Conservation (phyloP, 2,329 filamentous ascomycete genomes). For the Fusarium lateritium region DNA sequence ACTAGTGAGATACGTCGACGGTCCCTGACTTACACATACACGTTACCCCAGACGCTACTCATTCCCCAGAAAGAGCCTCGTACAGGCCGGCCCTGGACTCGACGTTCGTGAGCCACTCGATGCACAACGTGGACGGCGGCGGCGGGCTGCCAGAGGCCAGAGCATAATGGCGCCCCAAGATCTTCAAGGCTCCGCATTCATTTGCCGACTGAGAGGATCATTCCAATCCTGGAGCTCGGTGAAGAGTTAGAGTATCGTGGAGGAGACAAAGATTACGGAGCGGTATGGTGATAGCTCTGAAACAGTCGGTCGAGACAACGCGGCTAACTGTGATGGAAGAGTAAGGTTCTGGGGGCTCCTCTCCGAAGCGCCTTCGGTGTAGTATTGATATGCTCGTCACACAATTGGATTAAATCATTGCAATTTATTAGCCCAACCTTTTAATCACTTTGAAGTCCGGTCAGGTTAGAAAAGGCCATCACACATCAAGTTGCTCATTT, state of each 20-base stretch:
- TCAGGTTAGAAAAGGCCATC: no score
- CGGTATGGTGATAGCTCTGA: conserved; percentile 19
- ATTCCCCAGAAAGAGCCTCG: conserved; percentile 36
- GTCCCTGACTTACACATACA: conserved; percentile 29
- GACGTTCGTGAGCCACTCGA: conserved; percentile 45
- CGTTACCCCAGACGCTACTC: conserved; percentile 45
- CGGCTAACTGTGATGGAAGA: conserved; percentile 27
- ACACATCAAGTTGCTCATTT: no score
- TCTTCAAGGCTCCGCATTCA: conserved; percentile 10
- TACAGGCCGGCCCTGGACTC: conserved; percentile 17
- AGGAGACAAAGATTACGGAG: conserved; percentile 22
- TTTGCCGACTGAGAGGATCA: conserved; percentile 28
- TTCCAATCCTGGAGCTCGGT: conserved; percentile 37
- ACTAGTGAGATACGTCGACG: conserved; percentile 19
- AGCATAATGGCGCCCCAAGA: conserved; percentile 18
- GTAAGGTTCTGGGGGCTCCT: conserved; percentile 16
- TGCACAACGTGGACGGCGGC: conserved; percentile 44
- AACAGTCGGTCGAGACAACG: conserved; percentile 30
- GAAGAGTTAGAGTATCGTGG: conserved; percentile 23
- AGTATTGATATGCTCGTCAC: conserved; percentile 5
- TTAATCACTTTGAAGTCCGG: no score
- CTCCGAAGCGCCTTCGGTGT: conserved; percentile 9
- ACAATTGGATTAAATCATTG: neutral
- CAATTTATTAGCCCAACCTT: neutral
- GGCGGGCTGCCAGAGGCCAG: conserved; percentile 37